Base-by-base conservation (phyloP, 2,329 filamentous ascomycete genomes). In the Aspergillus felis region DNA sequence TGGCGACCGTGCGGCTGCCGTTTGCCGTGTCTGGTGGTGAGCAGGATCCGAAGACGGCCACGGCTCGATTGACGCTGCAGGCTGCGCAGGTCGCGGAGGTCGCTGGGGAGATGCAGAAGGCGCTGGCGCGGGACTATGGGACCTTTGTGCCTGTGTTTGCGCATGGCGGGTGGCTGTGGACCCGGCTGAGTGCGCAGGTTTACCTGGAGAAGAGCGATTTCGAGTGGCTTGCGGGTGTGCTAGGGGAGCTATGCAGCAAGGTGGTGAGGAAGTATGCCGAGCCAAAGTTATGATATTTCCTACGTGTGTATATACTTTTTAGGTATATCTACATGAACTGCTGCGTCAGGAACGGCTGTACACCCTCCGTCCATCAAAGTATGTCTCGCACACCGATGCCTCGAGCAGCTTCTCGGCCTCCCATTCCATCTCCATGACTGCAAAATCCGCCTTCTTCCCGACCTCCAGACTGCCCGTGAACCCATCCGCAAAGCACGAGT, bases 121-220 rank as follows among this genome's bases (percentile, higher is more conserved):
- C 67, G 3, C 68, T 90, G 59, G 73, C 85, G 14, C 66, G 76
- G 0, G 82, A 87, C n/a, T 84, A 86, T 71, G 81, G 87, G 55
- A 94, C 91, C 0, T 93, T 91, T 66, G 74, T 94, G 53, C 80
- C 87, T 1, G 68, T 89, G 2, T 85, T 85, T 57, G 73, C 81
- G 8, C 85, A 92, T 63, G 80, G 75, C 0, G 82, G 81, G 0
- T 79, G 80, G 54, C 83, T 87, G 70, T 96, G 89, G 89, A 79
- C 82, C 0, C 79, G 93, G 51, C 68, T 96, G 50, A 92, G 89
- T 69, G 90, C 84, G 14, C 92, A 96, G 79, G 82, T 94, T 0
- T 97, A 94, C 70, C 75, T 97, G n/a, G 90, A 91, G 27, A 71
- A 87, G 62, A 80, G 80, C 12, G 92, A 97, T 72, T 96, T 94